A percentile compares a stretch with the other conserved stretches of the same genome.
Evolutionary conservation across 1,284 basidiomycete genomes (phyloP).

Genomic region (Xerocomus cyaneibrunnescens): DNA sequence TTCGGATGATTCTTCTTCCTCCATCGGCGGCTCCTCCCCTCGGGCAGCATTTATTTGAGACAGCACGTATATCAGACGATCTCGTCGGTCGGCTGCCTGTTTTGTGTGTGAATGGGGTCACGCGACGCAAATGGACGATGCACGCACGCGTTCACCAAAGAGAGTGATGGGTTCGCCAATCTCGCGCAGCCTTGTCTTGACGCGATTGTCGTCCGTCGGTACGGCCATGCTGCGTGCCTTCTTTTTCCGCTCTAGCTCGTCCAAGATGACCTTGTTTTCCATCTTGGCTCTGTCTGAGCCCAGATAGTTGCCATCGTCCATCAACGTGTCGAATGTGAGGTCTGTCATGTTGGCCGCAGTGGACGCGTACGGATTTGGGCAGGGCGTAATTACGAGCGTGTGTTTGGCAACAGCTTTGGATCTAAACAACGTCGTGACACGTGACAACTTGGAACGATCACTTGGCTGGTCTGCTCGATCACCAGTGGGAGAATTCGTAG

Average conservation of each 20-base stretch:
- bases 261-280: slow-evolving; percentile 81
- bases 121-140: neutral
- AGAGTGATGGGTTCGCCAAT: slow-evolving; percentile 96
- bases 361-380: slow-evolving; percentile 8
- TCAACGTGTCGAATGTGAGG: slow-evolving; percentile 68
- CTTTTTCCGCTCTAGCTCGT: slow-evolving; percentile 95
- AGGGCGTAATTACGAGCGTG: slow-evolving; percentile 15
- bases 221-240: slow-evolving; percentile 92
- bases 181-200: slow-evolving; percentile 85
- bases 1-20: slow-evolving; percentile 64
- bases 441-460: neutral
- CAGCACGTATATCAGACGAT: slow-evolving; percentile 90
- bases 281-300: slow-evolving; percentile 68
- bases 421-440: slow-evolving; percentile 30
- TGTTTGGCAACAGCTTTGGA: slow-evolving; percentile 37
- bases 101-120: slow-evolving; percentile 25
- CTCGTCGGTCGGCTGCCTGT: slow-evolving; percentile 84
- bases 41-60: slow-evolving; percentile 85
- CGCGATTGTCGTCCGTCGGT: slow-evolving; percentile 94
- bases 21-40: slow-evolving; percentile 69
- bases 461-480: neutral
- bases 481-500: too few relatives aligned
- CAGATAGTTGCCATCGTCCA: slow-evolving; percentile 72
- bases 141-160: slow-evolving; percentile 91
- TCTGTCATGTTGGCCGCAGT: slow-evolving; percentile 59